These are phyloP conservation scores for Schizochytrium sp. DNA, from an alignment of 108 stramenopile genomes.

Conservation along the genomic window DNA sequence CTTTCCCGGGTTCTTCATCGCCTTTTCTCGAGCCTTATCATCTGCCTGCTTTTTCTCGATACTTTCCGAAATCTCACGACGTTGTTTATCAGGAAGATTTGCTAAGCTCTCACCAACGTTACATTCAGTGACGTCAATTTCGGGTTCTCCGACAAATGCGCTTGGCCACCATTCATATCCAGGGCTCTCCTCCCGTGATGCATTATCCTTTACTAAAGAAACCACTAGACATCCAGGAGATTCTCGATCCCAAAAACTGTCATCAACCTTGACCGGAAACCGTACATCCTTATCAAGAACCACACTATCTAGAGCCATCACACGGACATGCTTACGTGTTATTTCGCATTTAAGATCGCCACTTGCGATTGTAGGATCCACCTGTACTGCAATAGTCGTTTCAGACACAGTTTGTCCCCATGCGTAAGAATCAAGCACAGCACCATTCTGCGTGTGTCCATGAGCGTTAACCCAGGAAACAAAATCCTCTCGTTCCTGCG, in stretches of 20 bases:
- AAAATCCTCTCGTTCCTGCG: background rate
- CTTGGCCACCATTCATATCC: conserved; percentile 41
- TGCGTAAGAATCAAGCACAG: background rate
- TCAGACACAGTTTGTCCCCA: conserved; percentile 38
- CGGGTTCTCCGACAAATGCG: conserved; percentile 8
- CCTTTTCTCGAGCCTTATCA: conserved; percentile 14
- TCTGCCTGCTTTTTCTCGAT: conserved; percentile 44
- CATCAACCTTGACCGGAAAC: conserved; percentile 2
- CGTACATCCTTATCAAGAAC: background rate
- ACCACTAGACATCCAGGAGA: background rate
- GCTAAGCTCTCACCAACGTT: conserved; percentile 9
- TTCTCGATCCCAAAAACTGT: conserved; percentile 22
- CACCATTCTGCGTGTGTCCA: conserved; percentile 1
- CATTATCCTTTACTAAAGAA: background rate
- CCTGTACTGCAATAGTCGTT: background rate
- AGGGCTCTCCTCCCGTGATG: background rate
- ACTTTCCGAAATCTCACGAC: background rate
- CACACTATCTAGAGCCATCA: background rate
- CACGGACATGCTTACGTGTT: conserved; percentile 12
- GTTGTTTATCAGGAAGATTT: background rate
- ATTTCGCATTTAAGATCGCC: background rate
- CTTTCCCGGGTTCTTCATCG: conserved; percentile 25
- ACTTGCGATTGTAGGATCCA: background rate
- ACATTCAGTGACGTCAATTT: background rate
- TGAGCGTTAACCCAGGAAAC: background rate